These are phyloP conservation scores for Candolleomyces aberdarensis DNA, from an alignment of 768 basidiomycete genomes.

Conservation along the genomic window DNA sequence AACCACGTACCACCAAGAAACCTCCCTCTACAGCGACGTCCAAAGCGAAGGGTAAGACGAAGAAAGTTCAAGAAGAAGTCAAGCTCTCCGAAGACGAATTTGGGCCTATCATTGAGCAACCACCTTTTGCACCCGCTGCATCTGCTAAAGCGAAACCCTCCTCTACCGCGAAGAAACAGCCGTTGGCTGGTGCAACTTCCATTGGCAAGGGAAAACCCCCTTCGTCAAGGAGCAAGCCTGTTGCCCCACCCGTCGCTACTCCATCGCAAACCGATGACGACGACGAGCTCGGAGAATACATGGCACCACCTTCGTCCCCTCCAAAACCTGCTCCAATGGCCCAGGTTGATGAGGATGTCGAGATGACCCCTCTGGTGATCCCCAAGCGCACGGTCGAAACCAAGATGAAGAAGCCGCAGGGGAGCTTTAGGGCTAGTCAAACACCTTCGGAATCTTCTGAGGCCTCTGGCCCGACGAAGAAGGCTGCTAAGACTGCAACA, in stretches of 20 bases:
- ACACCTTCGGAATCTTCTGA: not conserved
- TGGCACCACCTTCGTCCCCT: constrained; percentile 13
- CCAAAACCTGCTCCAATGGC: too few relatives aligned
- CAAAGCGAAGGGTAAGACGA: constrained; percentile 7
- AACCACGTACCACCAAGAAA: constrained; percentile 7
- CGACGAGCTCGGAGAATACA: constrained; percentile 15
- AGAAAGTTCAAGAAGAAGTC: not conserved
- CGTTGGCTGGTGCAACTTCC: not conserved
- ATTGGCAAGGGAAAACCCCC: constrained; percentile 10
- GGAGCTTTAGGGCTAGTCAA: not conserved
- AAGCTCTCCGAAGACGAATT: not conserved
- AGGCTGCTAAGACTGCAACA: not conserved
- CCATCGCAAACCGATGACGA: constrained; percentile 16
- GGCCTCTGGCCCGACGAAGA: not conserved
- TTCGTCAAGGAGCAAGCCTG: constrained; percentile 12
- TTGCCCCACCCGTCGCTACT: constrained; percentile 4
- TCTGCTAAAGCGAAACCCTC: not conserved
- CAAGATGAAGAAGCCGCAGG: not conserved
- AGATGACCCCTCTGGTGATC: constrained; percentile 7
- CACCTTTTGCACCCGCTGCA: not conserved
- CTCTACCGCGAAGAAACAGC: not conserved
- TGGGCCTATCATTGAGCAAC: constrained; percentile 2
- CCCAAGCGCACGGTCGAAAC: constrained; percentile 1
- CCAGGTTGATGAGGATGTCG: constrained; percentile 6
- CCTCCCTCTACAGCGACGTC: constrained; percentile 10